These are phyloP conservation scores for Cladosporium phlei DNA, from an alignment of 2,329 filamentous ascomycete genomes.

Conservation along the genomic window DNA sequence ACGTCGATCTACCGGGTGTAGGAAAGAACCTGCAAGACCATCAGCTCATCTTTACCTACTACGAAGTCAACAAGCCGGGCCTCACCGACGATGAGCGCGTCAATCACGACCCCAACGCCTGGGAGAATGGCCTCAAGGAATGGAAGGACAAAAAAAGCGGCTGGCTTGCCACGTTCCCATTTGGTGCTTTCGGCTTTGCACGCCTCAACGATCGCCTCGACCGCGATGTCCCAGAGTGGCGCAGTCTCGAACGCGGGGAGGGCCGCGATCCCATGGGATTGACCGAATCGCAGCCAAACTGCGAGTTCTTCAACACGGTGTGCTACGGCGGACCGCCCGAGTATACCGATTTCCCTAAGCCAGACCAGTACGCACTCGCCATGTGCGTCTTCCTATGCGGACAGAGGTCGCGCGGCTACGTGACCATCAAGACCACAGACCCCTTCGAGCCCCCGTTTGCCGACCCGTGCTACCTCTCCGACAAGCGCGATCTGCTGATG, in stretches of 20 bases:
- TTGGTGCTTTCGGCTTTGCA: conserved; percentile 58
- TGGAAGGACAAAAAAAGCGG: conserved; percentile 58
- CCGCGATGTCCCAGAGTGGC: conserved; percentile 52
- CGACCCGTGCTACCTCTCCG: conserved; percentile 54
- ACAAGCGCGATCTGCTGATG: conserved; percentile 56
- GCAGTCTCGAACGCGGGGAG: conserved; percentile 38
- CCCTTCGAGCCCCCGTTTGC: conserved; percentile 51
- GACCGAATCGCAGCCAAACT: conserved; percentile 52
- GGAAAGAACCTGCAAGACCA: conserved; percentile 47
- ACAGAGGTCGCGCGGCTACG: conserved; percentile 53
- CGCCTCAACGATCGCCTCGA: conserved; percentile 56
- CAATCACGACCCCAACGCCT: conserved; percentile 49
- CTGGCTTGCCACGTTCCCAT: conserved; percentile 57
- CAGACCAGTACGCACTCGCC: conserved; percentile 53
- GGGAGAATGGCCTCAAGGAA: conserved; percentile 43
- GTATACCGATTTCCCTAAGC: conserved; percentile 49
- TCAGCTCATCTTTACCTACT: conserved; percentile 52
- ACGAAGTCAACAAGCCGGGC: conserved; percentile 50
- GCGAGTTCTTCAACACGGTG: conserved; percentile 61
- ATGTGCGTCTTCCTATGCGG: conserved; percentile 56
- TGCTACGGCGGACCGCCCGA: conserved; percentile 59
- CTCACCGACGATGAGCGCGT: conserved; percentile 55
- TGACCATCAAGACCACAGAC: conserved; percentile 48
- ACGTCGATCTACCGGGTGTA: conserved; percentile 56
- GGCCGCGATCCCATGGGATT: conserved; percentile 62